phyloP scores from a whole-genome alignment of 2,329 filamentous ascomycete genomes.

The Cordyceps fumosorosea region DNA sequence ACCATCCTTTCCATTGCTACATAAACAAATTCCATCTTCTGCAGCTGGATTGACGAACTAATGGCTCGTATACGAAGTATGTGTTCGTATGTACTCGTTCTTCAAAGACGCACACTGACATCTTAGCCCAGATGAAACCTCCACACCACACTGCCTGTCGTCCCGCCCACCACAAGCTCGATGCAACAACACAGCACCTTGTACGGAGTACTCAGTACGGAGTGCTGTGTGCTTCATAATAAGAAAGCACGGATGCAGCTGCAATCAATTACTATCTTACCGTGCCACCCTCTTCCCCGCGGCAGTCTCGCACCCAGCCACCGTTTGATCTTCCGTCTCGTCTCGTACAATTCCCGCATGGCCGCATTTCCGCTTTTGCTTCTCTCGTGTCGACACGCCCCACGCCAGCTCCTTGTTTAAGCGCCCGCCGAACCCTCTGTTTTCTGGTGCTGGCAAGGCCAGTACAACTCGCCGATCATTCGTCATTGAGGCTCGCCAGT shows the following conservation, averaged over 20 bases:
- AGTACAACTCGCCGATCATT: neutral
- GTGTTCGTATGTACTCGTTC: neutral
- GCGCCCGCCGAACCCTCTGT: neutral
- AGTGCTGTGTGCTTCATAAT: neutral
- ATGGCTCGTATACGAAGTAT: neutral
- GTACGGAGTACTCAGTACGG: too few species aligned
- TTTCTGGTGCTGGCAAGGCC: neutral
- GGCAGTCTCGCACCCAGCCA: neutral
- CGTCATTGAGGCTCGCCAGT: neutral
- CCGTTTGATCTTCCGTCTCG: conserved; percentile 4
- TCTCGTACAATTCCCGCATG: neutral
- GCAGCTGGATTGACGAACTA: neutral
- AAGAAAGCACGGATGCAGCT: neutral
- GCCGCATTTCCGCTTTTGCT: neutral
- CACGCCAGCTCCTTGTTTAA: neutral
- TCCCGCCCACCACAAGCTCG: neutral
- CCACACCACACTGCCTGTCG: neutral
- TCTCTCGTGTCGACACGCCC: neutral
- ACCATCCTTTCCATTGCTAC: neutral
- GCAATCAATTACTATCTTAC: neutral
- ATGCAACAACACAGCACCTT: neutral
- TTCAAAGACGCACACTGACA: neutral
- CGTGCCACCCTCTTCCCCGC: neutral
- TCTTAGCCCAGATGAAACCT: neutral
- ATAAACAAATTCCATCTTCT: neutral